Evolutionary conservation across 768 basidiomycete genomes (phyloP), one percentile per base, ranked within the genome.

Genomic region (Phylloporus sp.): DNA sequence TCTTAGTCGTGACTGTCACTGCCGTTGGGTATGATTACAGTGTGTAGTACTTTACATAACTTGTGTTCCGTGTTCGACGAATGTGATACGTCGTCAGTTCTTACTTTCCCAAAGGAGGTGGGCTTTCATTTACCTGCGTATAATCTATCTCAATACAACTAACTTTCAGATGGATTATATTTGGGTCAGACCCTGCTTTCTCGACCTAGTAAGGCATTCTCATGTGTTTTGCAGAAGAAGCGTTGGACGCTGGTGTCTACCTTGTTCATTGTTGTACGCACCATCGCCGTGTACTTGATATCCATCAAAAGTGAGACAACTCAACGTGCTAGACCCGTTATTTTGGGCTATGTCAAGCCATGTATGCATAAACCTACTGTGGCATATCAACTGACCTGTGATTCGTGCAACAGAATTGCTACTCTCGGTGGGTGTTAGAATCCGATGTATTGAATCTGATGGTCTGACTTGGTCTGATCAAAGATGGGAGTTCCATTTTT

Each of bases 221-320:
- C 31, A 49, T 31, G 8, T 18, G 31, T n/a, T 9, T 8, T 22
- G n/a, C n/a, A 49, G 48, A 27, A 42, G 11, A 49, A 26, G 4
- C 48, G n/a, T 7, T 49, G 48, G 48, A 34, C 48, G 16, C 12
- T 11, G 40, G 48, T 49, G 2, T 49, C 48, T 9, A 42, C 41
- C 6, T 12, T 49, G 24, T 49, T 42, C 23, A 6, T 42, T 11
- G 24, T 49, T 16, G 11, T 32, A n/a, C n/a, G n/a, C n/a, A n/a
- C n/a, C n/a, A n/a, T n/a, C n/a, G n/a, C n/a, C n/a, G n/a, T n/a
- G n/a, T n/a, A n/a, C n/a, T 11, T 4, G n/a, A n/a, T n/a, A n/a
- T n/a, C n/a, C n/a, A n/a, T n/a, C n/a, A n/a, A n/a, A n/a, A n/a
- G n/a, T n/a, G n/a, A n/a, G n/a, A n/a, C n/a, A n/a, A n/a, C 9